Evolutionary conservation across 345 rosid genomes (phyloP), one percentile per base, ranked within the genome.

Genomic region (Garcia nutans): DNA sequence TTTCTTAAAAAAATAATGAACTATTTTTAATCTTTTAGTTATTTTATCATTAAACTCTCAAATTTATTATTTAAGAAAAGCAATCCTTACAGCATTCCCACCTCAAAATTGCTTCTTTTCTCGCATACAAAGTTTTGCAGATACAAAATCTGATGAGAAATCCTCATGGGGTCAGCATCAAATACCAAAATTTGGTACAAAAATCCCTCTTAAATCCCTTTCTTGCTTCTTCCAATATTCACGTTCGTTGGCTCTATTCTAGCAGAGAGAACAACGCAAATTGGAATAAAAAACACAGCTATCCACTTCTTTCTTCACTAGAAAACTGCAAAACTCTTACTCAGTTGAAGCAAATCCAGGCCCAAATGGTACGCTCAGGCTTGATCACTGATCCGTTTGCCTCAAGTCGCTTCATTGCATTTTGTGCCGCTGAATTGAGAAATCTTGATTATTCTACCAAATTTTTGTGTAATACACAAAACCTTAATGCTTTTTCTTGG

Each of bases 321-420:
- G 90, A 90, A 66, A 82, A 85, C 52, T 90, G 88, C 89, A 76
- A 81, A 47, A 86, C 88, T 54, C 66, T 90, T 37, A 24, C 78
- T 73, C 95, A 94, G 22, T 42, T 91, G 82, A 91, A 85, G 82
- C 93, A 91, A 82, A 85, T 92, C 62, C 97, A 92, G 78, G 75
- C 97, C 77, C 97, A 85, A 78, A 84, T 89, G 88, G 77, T 76
- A 56, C 41, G 83, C 71, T 84, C 84, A 9, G 93, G 91, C 60
- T 79, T 86, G 31, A 83, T 88, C 41, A 74, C 76, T 1, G 92
- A 93, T 68, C 78, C 84, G 58, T 81, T 89, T 17, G 92, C 92
- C 19, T 81, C 89, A 28, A 90, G 99, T 79, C 88, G 90, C 67
- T 84, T 93, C 20, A 76, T 93, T 33, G 88, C 88, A 10, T 93